Percentiles rank a stretch among this genome's conserved stretches.
phyloP scores from a whole-genome alignment of 768 basidiomycete species.

The button mushroom (Agaricus bisporus) region DNA sequence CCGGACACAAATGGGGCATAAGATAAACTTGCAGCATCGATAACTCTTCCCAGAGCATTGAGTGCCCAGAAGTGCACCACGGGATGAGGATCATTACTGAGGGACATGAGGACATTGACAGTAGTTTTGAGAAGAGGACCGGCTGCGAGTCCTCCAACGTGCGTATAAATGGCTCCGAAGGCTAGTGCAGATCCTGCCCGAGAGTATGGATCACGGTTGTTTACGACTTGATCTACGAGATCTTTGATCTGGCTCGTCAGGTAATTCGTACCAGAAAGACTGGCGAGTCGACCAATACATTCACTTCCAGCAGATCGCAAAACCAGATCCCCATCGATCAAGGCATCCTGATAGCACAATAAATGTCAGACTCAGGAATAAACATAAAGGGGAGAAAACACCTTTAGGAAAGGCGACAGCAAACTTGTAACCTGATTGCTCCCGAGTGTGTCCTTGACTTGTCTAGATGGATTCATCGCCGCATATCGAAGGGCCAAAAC shows the following conservation, averaged over 20 bases:
- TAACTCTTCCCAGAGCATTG: slow-evolving; percentile 77
- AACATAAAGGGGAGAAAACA: slow-evolving; percentile 21
- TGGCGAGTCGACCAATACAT: slow-evolving; percentile 81
- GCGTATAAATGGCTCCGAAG: slow-evolving; percentile 85
- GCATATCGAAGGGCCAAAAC: slow-evolving; percentile 61
- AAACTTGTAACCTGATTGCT: slow-evolving; percentile 52
- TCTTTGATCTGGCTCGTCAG: slow-evolving; percentile 83
- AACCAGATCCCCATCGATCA: slow-evolving; percentile 74
- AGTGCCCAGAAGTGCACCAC: slow-evolving; percentile 94
- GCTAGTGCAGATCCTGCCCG: slow-evolving; percentile 92
- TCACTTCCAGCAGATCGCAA: slow-evolving; percentile 80
- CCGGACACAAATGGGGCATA: slow-evolving; percentile 86
- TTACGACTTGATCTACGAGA: slow-evolving; percentile 90
- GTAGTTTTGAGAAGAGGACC: slow-evolving; percentile 93
- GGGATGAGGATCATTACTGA: slow-evolving; percentile 94
- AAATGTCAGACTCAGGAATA: slow-evolving; percentile 7
- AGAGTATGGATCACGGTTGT: slow-evolving; percentile 86
- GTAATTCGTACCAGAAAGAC: slow-evolving; percentile 77
- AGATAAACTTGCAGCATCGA: slow-evolving; percentile 86
- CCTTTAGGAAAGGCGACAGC: slow-evolving; percentile 75
- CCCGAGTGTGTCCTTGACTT: slow-evolving; percentile 62
- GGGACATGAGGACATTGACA: slow-evolving; percentile 90
- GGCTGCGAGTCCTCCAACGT: slow-evolving; percentile 92
- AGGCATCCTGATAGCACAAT: slow-evolving; percentile 47
- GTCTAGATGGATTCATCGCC: slow-evolving; percentile 44